Conservation (phyloP, 495 filamentous ascomycete genomes). For the Neurospora hispaniola region DNA sequence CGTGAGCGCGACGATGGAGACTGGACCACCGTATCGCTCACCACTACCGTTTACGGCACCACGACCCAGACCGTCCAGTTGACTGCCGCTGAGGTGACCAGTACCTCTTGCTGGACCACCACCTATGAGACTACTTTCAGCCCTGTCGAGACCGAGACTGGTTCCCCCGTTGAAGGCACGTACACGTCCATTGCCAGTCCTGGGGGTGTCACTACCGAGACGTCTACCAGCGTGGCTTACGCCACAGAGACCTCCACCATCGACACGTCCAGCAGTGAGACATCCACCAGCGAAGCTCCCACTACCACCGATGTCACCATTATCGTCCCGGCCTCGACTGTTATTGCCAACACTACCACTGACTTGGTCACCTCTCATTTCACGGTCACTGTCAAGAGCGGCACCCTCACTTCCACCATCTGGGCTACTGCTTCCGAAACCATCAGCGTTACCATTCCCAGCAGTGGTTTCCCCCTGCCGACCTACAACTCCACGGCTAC, state of each 20-base stretch:
- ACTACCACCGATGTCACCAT: neutral
- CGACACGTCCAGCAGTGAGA: neutral
- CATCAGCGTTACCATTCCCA: neutral
- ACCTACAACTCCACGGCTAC: neutral
- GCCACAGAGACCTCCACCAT: neutral
- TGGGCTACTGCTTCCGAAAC: neutral
- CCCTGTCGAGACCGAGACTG: neutral
- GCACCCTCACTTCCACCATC: neutral
- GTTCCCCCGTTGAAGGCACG: neutral
- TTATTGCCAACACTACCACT: neutral
- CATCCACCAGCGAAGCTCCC: neutral
- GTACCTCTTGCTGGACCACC: neutral
- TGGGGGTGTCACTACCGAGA: neutral
- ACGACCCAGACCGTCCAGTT: neutral
- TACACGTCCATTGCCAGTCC: neutral
- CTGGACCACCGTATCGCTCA: neutral
- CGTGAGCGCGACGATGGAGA: neutral
- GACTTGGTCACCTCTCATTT: neutral
- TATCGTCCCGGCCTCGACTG: neutral
- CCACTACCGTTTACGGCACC: neutral
- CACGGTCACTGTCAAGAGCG: neutral
- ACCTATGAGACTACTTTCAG: neutral
- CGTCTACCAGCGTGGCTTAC: neutral
- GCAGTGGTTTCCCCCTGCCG: neutral
- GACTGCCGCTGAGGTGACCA: neutral